Percentiles rank a stretch among this genome's conserved stretches.
Conservation (phyloP, 495 filamentous ascomycete genomes). For the Massariosphaeria phaeospora region DNA sequence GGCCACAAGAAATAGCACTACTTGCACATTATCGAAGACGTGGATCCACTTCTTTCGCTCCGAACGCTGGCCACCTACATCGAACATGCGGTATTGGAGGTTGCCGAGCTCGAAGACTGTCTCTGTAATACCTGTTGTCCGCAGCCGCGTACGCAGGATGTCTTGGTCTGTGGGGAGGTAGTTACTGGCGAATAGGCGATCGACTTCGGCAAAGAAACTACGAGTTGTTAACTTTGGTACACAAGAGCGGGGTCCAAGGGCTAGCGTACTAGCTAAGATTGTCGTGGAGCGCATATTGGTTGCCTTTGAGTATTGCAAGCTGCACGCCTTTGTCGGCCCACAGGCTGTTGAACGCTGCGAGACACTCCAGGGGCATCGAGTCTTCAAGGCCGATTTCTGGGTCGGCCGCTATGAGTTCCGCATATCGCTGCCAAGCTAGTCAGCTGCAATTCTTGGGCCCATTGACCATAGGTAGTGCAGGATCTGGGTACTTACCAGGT, state of each 20-base stretch:
- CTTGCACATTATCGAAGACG: conserved; percentile 99
- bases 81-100: conserved; percentile 98
- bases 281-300: conserved; percentile 99
- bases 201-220: conserved; percentile 96
- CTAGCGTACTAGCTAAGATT: conserved; percentile 92
- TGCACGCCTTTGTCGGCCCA: conserved; percentile 96
- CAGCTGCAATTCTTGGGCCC: neutral
- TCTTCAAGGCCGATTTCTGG: conserved; percentile 88
- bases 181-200: conserved; percentile 83
- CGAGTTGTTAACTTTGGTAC: conserved; percentile 3
- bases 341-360: conserved; percentile 83
- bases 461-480: neutral
- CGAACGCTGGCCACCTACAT: conserved; percentile 96
- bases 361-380: conserved; percentile 87
- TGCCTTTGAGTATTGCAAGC: conserved; percentile 78
- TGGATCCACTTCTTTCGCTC: conserved; percentile 99
- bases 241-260: neutral
- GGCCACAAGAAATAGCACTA: conserved; percentile 95
- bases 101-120: conserved; percentile 98
- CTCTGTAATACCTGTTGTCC: conserved; percentile 99
- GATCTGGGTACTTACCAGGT: conserved; percentile 24
- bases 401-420: conserved; percentile 51
- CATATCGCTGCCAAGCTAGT: conserved; percentile 35
- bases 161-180: conserved; percentile 98
- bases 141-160: conserved; percentile 94